phyloP scores from a whole-genome alignment of 306 rosid species.

The Ormosia emarginata region DNA sequence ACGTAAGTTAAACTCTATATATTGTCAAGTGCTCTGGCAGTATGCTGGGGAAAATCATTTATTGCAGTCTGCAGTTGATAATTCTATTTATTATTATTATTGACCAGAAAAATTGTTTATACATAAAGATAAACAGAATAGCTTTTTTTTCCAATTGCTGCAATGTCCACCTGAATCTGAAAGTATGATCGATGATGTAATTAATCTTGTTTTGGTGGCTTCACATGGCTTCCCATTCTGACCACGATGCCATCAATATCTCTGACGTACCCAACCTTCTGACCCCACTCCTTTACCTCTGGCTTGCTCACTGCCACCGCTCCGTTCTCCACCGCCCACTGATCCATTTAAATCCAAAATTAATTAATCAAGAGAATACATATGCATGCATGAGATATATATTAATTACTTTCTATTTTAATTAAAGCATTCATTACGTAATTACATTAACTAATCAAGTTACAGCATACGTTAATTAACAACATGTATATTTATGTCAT shows the following conservation, averaged over 20 bases:
- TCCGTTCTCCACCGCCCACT: conserved; percentile 86
- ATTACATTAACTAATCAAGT: neutral
- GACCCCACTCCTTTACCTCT: conserved; percentile 77
- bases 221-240: conserved; percentile 72
- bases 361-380: neutral
- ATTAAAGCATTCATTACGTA: too few species aligned
- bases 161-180: neutral
- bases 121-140: neutral
- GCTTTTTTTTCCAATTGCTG: neutral
- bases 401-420: too few species aligned
- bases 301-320: conserved; percentile 75
- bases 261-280: conserved; percentile 80
- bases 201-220: conserved; percentile 28
- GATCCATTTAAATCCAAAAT: conserved; percentile 8
- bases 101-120: neutral
- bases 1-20: neutral
- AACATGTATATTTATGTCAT: neutral
- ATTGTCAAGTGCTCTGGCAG: neutral
- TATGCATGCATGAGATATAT: too few species aligned
- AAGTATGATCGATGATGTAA: neutral
- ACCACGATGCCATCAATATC: conserved; percentile 75
- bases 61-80: neutral
- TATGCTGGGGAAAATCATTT: neutral
- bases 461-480: neutral
- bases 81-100: neutral